These are phyloP conservation scores for Aspergillus sp. DNA, from an alignment of 2,329 filamentous ascomycete genomes.

Conservation along the genomic window DNA sequence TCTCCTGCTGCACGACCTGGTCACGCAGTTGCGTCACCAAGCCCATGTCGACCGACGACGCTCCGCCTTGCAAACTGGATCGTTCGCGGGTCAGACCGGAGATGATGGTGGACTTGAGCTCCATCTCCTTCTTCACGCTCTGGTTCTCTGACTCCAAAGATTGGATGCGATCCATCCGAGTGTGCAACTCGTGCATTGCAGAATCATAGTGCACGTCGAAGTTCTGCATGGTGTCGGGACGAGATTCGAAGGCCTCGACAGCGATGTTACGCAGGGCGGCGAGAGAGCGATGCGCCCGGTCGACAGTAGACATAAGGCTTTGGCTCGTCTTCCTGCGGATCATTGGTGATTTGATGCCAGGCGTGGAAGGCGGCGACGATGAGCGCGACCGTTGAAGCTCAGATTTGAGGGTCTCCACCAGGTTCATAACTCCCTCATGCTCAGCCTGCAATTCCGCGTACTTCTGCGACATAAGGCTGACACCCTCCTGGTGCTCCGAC, in stretches of 20 bases:
- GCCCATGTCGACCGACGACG: conserved; percentile 80
- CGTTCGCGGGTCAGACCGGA: conserved; percentile 87
- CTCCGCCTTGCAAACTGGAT: conserved; percentile 68
- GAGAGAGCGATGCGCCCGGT: conserved; percentile 86
- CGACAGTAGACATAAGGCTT: conserved; percentile 69
- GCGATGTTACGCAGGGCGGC: conserved; percentile 84
- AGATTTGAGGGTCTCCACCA: conserved; percentile 85
- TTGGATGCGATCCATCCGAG: conserved; percentile 80
- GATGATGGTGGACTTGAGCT: conserved; percentile 92
- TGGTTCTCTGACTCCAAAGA: conserved; percentile 79
- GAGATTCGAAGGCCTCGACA: conserved; percentile 71
- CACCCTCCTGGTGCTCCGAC: conserved; percentile 67
- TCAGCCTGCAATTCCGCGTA: conserved; percentile 78
- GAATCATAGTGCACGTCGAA: conserved; percentile 89
- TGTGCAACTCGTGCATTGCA: conserved; percentile 86
- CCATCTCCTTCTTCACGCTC: conserved; percentile 88
- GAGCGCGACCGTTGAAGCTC: conserved; percentile 74
- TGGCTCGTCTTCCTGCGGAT: conserved; percentile 92
- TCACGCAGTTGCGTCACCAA: conserved; percentile 81
- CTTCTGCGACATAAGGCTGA: conserved; percentile 65
- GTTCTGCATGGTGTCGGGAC: conserved; percentile 79
- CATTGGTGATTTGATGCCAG: conserved; percentile 51
- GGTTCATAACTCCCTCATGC: conserved; percentile 72
- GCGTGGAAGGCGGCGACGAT: conserved; percentile 47
- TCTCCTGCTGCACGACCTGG: conserved; percentile 80